These are phyloP conservation scores for Scleromitrula shiraiana DNA, from an alignment of 2,329 filamentous ascomycete species.

Conservation along the genomic window DNA sequence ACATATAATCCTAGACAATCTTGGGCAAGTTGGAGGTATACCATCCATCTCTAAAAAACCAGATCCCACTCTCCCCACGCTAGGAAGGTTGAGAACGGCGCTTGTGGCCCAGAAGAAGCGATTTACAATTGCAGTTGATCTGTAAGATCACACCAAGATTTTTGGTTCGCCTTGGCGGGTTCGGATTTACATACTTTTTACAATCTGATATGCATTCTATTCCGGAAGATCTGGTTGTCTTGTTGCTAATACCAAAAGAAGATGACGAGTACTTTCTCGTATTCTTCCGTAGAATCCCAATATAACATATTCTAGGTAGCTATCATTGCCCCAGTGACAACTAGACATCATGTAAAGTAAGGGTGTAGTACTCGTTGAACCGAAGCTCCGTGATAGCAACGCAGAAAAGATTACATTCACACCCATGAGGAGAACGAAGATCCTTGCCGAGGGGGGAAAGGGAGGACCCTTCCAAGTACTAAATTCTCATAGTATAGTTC, in stretches of 20 bases:
- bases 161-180: neutral
- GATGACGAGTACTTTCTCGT: neutral
- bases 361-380: neutral
- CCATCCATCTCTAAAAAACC: no score
- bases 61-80: constrained; percentile 9
- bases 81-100: constrained; percentile 3
- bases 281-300: no score
- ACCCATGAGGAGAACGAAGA: neutral
- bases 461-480: no score
- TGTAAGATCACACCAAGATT: constrained; percentile 2
- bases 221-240: neutral
- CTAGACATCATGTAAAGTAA: neutral
- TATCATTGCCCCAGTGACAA: neutral
- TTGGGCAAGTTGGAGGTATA: neutral
- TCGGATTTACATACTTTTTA: neutral
- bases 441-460: neutral
- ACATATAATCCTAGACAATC: constrained; percentile 7
- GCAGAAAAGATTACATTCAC: neutral
- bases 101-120: constrained; percentile 2
- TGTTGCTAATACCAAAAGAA: neutral
- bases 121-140: constrained; percentile 5
- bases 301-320: no score
- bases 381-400: neutral
- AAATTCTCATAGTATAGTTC: no score
- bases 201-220: neutral